Evolutionary conservation across 305 asterid species (phyloP).

Genomic region (Solanum aculeatissimum): DNA sequence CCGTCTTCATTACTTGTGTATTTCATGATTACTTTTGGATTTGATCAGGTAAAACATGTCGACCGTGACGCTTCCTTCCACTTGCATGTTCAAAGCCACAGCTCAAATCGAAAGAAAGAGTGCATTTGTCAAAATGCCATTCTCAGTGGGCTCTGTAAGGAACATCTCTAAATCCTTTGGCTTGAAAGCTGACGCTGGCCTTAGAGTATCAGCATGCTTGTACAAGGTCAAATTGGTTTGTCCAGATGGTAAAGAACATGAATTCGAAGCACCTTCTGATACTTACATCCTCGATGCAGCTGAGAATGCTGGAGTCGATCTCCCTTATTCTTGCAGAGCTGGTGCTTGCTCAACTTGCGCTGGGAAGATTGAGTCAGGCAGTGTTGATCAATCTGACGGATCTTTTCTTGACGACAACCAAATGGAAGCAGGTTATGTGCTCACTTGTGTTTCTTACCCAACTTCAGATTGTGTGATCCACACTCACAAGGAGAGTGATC

Average conservation of each 20-base stretch:
- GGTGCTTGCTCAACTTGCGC: slow-evolving; percentile 77
- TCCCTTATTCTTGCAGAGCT: slow-evolving; percentile 65
- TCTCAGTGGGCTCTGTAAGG: slow-evolving; percentile 38
- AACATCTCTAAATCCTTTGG: slow-evolving; percentile 46
- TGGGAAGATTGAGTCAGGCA: slow-evolving; percentile 51
- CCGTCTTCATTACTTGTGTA: neutral
- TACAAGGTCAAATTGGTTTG: slow-evolving; percentile 76
- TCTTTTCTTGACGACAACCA: slow-evolving; percentile 72
- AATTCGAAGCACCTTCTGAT: slow-evolving; percentile 76
- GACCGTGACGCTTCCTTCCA: slow-evolving; percentile 35
- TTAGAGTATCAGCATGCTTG: slow-evolving; percentile 43
- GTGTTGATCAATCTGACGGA: slow-evolving; percentile 83
- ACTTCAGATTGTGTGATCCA: slow-evolving; percentile 75
- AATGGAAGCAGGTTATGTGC: slow-evolving; percentile 46
- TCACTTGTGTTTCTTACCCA: slow-evolving; percentile 85
- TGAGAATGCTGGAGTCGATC: slow-evolving; percentile 67
- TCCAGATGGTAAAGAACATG: slow-evolving; percentile 50
- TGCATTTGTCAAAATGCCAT: slow-evolving; percentile 36
- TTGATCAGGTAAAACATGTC: slow-evolving; percentile 60
- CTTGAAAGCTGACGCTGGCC: slow-evolving; percentile 40
- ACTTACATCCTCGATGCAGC: slow-evolving; percentile 78
- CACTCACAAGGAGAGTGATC: slow-evolving; percentile 87
- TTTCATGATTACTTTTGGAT: neutral
- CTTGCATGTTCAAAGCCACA: slow-evolving; percentile 29
- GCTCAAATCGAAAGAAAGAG: slow-evolving; percentile 26